Percentiles rank a stretch among this genome's conserved stretches.
These are phyloP conservation scores for Aspergillus fumigatus DNA, from an alignment of 2,329 filamentous ascomycete genomes.

Conservation along the genomic window DNA sequence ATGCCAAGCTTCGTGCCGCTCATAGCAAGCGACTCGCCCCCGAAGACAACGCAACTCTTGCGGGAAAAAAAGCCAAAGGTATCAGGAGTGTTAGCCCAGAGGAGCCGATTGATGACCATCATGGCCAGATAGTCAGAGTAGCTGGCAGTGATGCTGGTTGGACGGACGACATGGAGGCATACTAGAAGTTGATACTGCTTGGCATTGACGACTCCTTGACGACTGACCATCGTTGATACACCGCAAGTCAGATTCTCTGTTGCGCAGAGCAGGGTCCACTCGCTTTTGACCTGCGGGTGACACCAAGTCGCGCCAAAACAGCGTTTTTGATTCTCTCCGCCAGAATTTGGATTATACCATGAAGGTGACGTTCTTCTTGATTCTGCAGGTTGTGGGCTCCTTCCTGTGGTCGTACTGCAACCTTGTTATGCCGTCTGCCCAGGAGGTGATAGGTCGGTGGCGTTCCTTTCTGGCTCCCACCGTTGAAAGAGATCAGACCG, in stretches of 20 bases:
- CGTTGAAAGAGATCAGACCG: slow-evolving; percentile 5
- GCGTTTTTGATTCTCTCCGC: slow-evolving; percentile 21
- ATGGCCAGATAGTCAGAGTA: slow-evolving; percentile 42
- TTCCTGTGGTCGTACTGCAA: slow-evolving; percentile 1
- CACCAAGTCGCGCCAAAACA: background rate
- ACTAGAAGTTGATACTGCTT: slow-evolving; percentile 25
- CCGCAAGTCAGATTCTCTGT: background rate
- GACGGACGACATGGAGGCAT: slow-evolving; percentile 49
- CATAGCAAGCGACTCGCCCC: slow-evolving; percentile 59
- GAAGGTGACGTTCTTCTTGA: slow-evolving; percentile 18
- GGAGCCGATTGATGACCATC: slow-evolving; percentile 37
- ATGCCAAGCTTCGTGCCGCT: slow-evolving; percentile 68
- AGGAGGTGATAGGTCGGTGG: slow-evolving; percentile 4
- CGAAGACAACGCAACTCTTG: slow-evolving; percentile 32
- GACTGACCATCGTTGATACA: slow-evolving; percentile 12
- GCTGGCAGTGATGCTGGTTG: slow-evolving; percentile 51
- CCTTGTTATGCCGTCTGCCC: background rate
- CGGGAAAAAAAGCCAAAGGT: slow-evolving; percentile 42
- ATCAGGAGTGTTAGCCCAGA: slow-evolving; percentile 46
- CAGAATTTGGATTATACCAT: slow-evolving; percentile 29
- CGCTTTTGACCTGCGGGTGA: slow-evolving; percentile 3
- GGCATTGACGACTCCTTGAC: slow-evolving; percentile 26
- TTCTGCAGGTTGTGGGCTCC: slow-evolving; percentile 16
- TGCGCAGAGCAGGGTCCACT: slow-evolving; percentile 7
- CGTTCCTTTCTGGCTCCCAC: slow-evolving; percentile 2